Base-by-base conservation (phyloP, 1,284 basidiomycete genomes). In the Cryptococcus amylolentus region DNA sequence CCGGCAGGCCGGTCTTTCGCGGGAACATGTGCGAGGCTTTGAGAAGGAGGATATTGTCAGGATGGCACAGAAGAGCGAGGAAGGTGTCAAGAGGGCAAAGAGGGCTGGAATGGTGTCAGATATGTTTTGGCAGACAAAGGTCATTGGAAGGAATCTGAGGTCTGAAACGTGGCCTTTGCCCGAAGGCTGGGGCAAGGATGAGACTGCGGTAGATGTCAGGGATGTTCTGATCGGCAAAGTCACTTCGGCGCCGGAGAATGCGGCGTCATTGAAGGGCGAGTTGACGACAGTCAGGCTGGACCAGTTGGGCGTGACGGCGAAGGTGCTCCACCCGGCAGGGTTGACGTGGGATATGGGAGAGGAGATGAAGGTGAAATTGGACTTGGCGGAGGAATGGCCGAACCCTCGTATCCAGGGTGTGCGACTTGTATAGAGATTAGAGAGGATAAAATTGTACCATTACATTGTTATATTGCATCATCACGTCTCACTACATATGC, bases 101-200 rank as follows among this genome's bases (percentile, higher is more conserved):
- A 56, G 59, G 18, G 52, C 59, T 6, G 53, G 62, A 4, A 54
- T 40, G 1, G 55, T 53, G 5, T 64, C 68, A 0, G 49, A 58
- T 27, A 50, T 27, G 13, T 73, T 58, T 56, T 76, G 72, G 74
- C 43, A 58, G 49, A 60, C 65, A 10, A 56, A 50, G 23, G 49
- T 67, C 16, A 46, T 71, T 20, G 41, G 28, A 23, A 35, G 28
- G 16, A 46, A 51, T 18, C 44, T 47, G 7, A 26, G 20, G 16
- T 35, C 37, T 26, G 31, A 5, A 35, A 13, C 35, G n/a, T 38
- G 49, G 44, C 45, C 55, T 37, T 18, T 60, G 39, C 31, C 18
- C 26, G 28, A 47, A 38, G 35, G 43, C 42, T 49, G 31, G 12
- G 42, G 28, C 16, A 52, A 51, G 20, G 56, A 54, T 9, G 39